Evolutionary conservation across 139 green algal species (phyloP).

Genomic region (Tetratostichococcus sp.): DNA sequence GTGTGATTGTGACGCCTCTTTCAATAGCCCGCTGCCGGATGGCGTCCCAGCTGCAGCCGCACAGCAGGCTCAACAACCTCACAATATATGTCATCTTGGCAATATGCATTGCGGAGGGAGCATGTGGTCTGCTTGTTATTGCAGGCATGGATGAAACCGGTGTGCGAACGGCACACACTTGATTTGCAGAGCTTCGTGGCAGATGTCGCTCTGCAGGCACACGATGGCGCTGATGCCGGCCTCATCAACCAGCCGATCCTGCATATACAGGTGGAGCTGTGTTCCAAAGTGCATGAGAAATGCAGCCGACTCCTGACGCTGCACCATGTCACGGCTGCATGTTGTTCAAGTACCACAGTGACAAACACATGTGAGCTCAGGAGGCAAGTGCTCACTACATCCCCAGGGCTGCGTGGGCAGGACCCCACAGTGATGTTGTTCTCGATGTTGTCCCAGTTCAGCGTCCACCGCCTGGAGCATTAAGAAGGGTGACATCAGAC

Average conservation of each 20-base stretch:
- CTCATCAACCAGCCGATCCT: slow-evolving; percentile 34
- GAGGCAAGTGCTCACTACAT: slow-evolving; percentile 35
- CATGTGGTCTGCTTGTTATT: no score
- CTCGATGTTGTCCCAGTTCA: slow-evolving; percentile 46
- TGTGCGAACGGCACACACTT: not conserved
- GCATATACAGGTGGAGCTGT: not conserved
- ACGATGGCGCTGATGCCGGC: slow-evolving; percentile 39
- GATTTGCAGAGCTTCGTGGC: slow-evolving; percentile 63
- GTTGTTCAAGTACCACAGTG: no score
- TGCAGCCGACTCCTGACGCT: no score
- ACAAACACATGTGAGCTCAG: no score
- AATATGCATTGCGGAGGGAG: no score
- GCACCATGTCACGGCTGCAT: no score
- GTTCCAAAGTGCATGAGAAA: no score
- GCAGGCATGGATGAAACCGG: not conserved
- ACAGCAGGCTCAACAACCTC: no score
- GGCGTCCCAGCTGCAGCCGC: slow-evolving; percentile 3
- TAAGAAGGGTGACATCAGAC: no score
- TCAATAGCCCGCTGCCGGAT: slow-evolving; percentile 37
- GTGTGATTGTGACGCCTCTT: slow-evolving; percentile 39
- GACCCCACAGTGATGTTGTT: slow-evolving; percentile 38
- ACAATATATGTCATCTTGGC: no score
- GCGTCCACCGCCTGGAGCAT: slow-evolving; percentile 46
- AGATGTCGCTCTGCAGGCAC: slow-evolving; percentile 62
- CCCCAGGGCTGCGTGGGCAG: slow-evolving; percentile 31